phyloP scores from a whole-genome alignment of 2,329 filamentous ascomycete species.

The Blumeria hordei region DNA sequence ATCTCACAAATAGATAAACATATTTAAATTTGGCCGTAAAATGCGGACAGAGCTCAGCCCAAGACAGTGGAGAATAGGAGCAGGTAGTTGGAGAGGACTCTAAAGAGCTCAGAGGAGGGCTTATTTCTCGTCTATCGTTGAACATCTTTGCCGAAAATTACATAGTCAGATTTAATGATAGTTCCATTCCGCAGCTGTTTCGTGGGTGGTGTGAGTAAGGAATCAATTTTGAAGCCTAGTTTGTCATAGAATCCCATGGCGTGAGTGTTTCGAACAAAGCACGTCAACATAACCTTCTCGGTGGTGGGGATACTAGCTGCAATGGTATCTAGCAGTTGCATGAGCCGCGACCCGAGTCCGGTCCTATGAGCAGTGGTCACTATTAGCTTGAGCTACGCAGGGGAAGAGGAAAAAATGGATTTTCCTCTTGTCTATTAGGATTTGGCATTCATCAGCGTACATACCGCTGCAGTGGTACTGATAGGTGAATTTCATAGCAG shows the following conservation, averaged over 20 bases:
- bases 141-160: slow-evolving; percentile 28
- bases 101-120: no score
- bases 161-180: slow-evolving; percentile 29
- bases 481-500: slow-evolving; percentile 57
- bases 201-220: slow-evolving; percentile 26
- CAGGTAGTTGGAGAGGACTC: no score
- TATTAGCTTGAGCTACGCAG: background rate
- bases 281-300: slow-evolving; percentile 49
- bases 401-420: background rate
- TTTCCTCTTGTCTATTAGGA: background rate
- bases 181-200: slow-evolving; percentile 29
- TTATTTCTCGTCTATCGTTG: no score
- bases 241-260: slow-evolving; percentile 36
- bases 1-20: no score
- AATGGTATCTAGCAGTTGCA: slow-evolving; percentile 28
- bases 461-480: slow-evolving; percentile 28
- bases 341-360: slow-evolving; percentile 36
- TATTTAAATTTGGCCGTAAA: no score
- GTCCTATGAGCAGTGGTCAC: slow-evolving; percentile 19
- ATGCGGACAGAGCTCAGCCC: no score
- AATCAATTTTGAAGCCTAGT: slow-evolving; percentile 30
- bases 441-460: slow-evolving; percentile 2
- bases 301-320: slow-evolving; percentile 29
- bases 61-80: no score
- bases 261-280: slow-evolving; percentile 35